These are phyloP conservation scores for Adansonia gregorii DNA, from an alignment of 441 rosid species.

Conservation along the genomic window DNA sequence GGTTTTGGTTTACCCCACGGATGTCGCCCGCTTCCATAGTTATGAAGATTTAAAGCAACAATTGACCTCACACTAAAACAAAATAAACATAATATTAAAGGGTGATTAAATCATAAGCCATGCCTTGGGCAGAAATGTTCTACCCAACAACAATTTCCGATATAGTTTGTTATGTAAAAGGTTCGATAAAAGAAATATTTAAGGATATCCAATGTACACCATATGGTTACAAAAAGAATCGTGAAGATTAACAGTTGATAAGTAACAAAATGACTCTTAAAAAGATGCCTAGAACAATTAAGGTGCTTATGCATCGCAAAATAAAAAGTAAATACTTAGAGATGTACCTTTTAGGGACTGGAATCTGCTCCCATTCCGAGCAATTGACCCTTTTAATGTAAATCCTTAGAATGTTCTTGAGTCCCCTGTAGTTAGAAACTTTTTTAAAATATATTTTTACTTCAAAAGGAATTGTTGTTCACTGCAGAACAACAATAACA, in stretches of 20 bases:
- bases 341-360: constrained; percentile 82
- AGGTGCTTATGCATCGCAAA: neutral
- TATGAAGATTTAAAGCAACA: constrained; percentile 77
- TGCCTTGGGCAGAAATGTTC: neutral
- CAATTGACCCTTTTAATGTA: constrained; percentile 71
- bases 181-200: constrained; percentile 12
- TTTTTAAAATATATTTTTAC: constrained; percentile 21
- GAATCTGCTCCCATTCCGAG: constrained; percentile 87
- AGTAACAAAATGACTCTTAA: neutral
- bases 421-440: constrained; percentile 60
- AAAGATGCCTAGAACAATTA: neutral
- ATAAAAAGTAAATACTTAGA: neutral
- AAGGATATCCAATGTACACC: neutral
- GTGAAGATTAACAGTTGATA: neutral
- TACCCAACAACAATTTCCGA: neutral
- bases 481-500: neutral
- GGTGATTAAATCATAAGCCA: neutral
- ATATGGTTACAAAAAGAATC: neutral
- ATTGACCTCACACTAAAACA: constrained; percentile 60
- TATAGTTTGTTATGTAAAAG: neutral
- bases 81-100: constrained; percentile 6
- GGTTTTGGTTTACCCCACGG: constrained; percentile 92
- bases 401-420: constrained; percentile 79
- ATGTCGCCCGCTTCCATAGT: constrained; percentile 90
- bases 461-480: neutral